Conservation (phyloP, 257 asterid species). For the Nicotiana obtusifolia region DNA sequence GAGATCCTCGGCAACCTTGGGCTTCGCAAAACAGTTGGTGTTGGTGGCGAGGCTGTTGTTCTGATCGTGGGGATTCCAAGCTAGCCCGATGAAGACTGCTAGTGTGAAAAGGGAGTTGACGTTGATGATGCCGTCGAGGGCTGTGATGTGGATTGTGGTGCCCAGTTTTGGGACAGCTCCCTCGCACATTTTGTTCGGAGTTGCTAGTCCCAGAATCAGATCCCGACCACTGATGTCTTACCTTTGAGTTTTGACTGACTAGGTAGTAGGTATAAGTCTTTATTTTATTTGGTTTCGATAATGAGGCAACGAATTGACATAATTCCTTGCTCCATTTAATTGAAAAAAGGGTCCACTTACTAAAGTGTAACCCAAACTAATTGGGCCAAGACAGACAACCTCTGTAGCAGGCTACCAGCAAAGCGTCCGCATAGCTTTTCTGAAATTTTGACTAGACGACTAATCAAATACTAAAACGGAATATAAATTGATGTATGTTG, state of each 20-base stretch:
- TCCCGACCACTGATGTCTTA: too few relatives aligned
- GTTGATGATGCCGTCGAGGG: conserved; percentile 82
- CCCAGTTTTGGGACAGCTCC: conserved; percentile 33
- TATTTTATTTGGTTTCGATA: neutral
- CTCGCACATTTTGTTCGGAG: conserved; percentile 33
- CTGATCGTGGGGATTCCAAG: conserved; percentile 91
- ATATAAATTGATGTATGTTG: too few relatives aligned
- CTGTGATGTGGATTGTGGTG: conserved; percentile 75
- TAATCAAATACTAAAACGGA: too few relatives aligned
- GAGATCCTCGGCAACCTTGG: conserved; percentile 50
- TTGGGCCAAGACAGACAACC: neutral
- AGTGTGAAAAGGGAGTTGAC: conserved; percentile 87
- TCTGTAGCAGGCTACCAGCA: neutral
- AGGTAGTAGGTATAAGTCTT: too few relatives aligned
- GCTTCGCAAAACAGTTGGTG: conserved; percentile 46
- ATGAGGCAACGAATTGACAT: neutral
- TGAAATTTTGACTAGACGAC: too few relatives aligned
- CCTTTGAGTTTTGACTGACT: too few relatives aligned
- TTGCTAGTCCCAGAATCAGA: too few relatives aligned
- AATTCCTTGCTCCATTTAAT: too few relatives aligned
- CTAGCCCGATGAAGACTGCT: conserved; percentile 84
- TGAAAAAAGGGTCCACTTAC: too few relatives aligned
- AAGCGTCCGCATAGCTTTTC: too few relatives aligned
- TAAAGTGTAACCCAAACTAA: neutral
- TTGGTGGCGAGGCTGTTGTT: conserved; percentile 54